Percentiles rank a stretch among this genome's conserved stretches.
phyloP scores from a whole-genome alignment of 2,329 filamentous ascomycete genomes.

The Metarhizium album region DNA sequence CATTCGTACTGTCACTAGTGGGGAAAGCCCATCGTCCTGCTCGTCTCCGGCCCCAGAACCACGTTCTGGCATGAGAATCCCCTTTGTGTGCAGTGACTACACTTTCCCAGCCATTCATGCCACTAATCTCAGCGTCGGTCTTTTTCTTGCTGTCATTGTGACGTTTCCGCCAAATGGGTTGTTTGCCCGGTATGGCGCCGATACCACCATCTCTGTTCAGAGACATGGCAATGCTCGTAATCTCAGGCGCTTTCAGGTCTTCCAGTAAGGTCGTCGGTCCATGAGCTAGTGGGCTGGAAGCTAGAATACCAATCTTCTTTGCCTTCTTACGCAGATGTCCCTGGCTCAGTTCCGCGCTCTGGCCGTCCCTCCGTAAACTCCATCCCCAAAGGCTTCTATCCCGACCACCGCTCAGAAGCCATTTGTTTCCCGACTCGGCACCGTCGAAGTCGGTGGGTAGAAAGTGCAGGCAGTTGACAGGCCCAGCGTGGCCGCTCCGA shows the following conservation, averaged over 20 bases:
- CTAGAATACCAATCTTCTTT: constrained; percentile 71
- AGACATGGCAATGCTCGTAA: constrained; percentile 83
- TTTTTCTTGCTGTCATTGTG: constrained; percentile 47
- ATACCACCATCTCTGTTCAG: constrained; percentile 93
- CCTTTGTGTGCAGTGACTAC: constrained; percentile 85
- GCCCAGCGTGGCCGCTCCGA: constrained; percentile 78
- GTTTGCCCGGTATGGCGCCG: constrained; percentile 68
- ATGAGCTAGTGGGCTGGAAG: constrained; percentile 42
- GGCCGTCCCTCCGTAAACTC: constrained; percentile 87
- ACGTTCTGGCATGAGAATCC: constrained; percentile 78
- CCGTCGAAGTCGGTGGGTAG: constrained; percentile 83
- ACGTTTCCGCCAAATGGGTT: constrained; percentile 74
- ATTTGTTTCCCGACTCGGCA: constrained; percentile 80
- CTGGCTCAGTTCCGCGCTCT: constrained; percentile 88
- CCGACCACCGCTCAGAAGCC: constrained; percentile 79
- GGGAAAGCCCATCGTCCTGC: constrained; percentile 89
- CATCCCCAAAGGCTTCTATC: constrained; percentile 94
- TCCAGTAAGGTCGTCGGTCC: constrained; percentile 57
- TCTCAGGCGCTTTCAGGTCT: constrained; percentile 77
- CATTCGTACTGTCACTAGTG: constrained; percentile 72
- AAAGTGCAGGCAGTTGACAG: constrained; percentile 74
- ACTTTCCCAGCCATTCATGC: constrained; percentile 91
- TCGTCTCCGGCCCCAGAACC: constrained; percentile 95
- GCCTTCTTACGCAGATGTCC: constrained; percentile 80
- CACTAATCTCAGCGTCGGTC: constrained; percentile 60